Percentiles rank a stretch among this genome's conserved stretches.
Evolutionary conservation across 2,329 filamentous ascomycete species (phyloP).

Genomic region (Trichophyton benhamiae): DNA sequence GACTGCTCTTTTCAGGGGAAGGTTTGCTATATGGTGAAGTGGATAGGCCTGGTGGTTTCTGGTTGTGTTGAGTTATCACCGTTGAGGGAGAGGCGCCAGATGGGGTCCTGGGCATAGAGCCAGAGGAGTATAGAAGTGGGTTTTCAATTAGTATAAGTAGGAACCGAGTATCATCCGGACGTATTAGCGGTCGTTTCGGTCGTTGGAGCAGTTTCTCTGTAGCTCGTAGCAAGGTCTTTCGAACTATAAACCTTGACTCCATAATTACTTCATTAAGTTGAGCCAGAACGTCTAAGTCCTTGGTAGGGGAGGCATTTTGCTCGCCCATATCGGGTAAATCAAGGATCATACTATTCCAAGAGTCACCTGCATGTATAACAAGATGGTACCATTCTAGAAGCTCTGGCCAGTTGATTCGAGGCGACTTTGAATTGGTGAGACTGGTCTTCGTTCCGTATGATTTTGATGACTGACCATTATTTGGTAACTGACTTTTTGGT

Average conservation of each 20-base stretch:
- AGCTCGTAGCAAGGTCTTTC: conserved; percentile 60
- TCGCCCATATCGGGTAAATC: conserved; percentile 27
- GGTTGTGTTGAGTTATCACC: not conserved
- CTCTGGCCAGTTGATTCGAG: conserved; percentile 63
- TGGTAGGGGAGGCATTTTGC: conserved; percentile 16
- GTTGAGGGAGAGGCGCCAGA: not conserved
- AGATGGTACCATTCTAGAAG: conserved; percentile 62
- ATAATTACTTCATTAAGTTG: conserved; percentile 41
- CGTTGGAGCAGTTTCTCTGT: conserved; percentile 69
- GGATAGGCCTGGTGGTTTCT: conserved; percentile 13
- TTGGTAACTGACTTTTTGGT: conserved; percentile 23
- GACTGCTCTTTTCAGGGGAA: conserved; percentile 19
- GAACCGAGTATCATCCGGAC: conserved; percentile 61
- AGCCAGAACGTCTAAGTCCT: conserved; percentile 33
- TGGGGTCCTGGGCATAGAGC: conserved; percentile 12
- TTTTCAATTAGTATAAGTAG: conserved; percentile 68
- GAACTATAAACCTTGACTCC: conserved; percentile 56
- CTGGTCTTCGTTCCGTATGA: conserved; percentile 11
- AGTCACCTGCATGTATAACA: conserved; percentile 53
- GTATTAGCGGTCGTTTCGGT: conserved; percentile 56
- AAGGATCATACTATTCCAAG: conserved; percentile 53
- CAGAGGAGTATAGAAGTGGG: conserved; percentile 53
- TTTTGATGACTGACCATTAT: conserved; percentile 25
- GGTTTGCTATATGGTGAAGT: conserved; percentile 17
- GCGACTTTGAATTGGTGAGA: conserved; percentile 47